Evolutionary conservation across 1,284 basidiomycete species (phyloP).

Genomic region (Moniliophthora roreri): DNA sequence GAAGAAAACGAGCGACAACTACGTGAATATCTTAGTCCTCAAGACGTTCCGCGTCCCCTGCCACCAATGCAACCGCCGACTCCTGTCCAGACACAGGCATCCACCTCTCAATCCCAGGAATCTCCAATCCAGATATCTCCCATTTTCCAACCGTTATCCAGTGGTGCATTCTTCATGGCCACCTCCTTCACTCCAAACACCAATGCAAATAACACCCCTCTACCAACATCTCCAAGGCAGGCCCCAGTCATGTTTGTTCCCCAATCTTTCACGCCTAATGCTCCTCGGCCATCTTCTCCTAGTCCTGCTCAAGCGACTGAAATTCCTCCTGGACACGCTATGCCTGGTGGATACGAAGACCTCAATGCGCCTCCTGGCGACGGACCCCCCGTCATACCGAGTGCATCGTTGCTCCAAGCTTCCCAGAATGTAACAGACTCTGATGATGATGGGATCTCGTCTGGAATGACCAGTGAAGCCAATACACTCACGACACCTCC

Average conservation of each 20-base stretch:
- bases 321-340: neutral
- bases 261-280: neutral
- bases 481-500: slow-evolving; percentile 14
- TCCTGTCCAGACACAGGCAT: neutral
- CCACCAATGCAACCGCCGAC: slow-evolving; percentile 4
- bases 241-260: neutral
- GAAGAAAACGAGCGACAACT: slow-evolving; percentile 1
- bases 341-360: slow-evolving; percentile 1
- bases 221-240: neutral
- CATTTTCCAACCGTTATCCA: neutral
- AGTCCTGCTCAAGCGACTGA: neutral
- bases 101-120: slow-evolving; percentile 2
- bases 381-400: slow-evolving; percentile 12
- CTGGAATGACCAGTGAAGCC: slow-evolving; percentile 13
- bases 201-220: neutral
- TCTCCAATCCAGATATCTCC: neutral
- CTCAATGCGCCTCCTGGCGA: neutral
- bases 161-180: slow-evolving; percentile 1
- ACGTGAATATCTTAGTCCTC: slow-evolving; percentile 11
- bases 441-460: slow-evolving; percentile 8
- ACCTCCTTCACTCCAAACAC: neutral
- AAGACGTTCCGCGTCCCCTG: slow-evolving; percentile 9
- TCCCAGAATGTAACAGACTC: slow-evolving; percentile 11
- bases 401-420: slow-evolving; percentile 7
- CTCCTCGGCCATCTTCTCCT: neutral